phyloP scores from a whole-genome alignment of 106 monocot species.

The Iris macrosiphon region DNA sequence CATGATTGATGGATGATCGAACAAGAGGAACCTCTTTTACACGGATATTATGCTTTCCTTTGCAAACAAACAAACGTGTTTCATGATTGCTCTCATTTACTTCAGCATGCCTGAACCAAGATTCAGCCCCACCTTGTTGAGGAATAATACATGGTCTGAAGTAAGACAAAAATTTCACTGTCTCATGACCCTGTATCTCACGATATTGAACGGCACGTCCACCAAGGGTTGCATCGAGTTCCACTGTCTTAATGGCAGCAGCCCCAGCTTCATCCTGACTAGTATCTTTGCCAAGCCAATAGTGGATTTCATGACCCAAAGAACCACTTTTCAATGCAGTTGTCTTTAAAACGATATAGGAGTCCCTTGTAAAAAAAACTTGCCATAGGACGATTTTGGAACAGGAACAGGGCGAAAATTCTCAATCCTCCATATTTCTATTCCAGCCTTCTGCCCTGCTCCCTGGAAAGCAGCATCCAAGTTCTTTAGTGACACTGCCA shows the following conservation, averaged over 20 bases:
- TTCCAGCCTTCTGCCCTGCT: conserved; percentile 11
- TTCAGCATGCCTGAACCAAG: conserved; percentile 44
- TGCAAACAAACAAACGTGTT: conserved; percentile 43
- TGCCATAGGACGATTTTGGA: conserved; percentile 17
- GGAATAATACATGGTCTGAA: conserved; percentile 69
- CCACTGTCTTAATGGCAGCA: conserved; percentile 58
- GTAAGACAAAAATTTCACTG: conserved; percentile 52
- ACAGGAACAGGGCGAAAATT: conserved; percentile 13
- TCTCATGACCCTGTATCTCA: conserved; percentile 53
- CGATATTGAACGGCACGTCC: conserved; percentile 64
- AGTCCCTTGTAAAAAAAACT: conserved; percentile 18
- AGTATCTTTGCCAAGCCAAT: conserved; percentile 66
- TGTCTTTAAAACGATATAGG: conserved; percentile 19
- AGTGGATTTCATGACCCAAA: conserved; percentile 49
- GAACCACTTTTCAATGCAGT: conserved; percentile 41
- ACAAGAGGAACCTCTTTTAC: conserved; percentile 64
- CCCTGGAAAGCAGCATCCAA: conserved; percentile 14
- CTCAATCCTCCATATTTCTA: conserved; percentile 23
- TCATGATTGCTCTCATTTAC: conserved; percentile 31
- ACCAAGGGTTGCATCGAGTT: conserved; percentile 57
- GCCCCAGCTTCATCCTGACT: conserved; percentile 70
- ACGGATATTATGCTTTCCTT: conserved; percentile 53
- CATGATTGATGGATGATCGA: conserved; percentile 49
- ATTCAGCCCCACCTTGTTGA: conserved; percentile 41
- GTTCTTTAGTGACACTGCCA: conserved; percentile 4